A percentile compares a stretch with the other conserved stretches of the same genome.
These are phyloP conservation scores for Botrytis paeoniae DNA, from an alignment of 2,329 filamentous ascomycete genomes.

Conservation along the genomic window DNA sequence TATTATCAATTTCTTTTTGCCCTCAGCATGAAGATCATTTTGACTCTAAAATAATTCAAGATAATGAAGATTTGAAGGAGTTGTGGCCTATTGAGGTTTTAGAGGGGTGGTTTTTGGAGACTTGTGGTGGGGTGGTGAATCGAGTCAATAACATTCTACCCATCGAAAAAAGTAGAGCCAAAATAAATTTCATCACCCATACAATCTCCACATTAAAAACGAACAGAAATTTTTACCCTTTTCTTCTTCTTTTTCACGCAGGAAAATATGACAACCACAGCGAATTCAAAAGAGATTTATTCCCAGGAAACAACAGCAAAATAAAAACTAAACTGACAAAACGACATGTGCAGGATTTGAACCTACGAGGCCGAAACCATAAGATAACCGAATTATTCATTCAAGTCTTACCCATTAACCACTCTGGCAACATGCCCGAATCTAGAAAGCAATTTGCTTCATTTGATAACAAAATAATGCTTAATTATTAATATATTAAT, in stretches of 20 bases:
- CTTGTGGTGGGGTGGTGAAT: not conserved
- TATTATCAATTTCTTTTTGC: not conserved
- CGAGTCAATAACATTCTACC: not conserved
- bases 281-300: accelerated
- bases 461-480: accelerated
- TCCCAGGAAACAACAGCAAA: not conserved
- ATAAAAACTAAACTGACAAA: accelerated
- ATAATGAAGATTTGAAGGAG: not conserved
- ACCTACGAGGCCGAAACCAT: conserved; percentile 22
- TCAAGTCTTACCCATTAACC: conserved; percentile 23
- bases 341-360: conserved; percentile 22
- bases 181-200: not conserved
- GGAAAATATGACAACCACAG: not conserved
- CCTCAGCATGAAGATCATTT: not conserved
- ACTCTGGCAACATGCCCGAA: conserved; percentile 19
- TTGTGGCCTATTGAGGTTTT: not conserved
- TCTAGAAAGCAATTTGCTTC: not conserved
- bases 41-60: not conserved
- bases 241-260: not conserved
- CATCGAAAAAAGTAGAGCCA: not conserved
- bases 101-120: not conserved
- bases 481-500: accelerated
- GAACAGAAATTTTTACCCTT: not conserved
- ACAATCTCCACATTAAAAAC: not conserved
- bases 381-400: conserved; percentile 20